Base-by-base conservation (phyloP, 2,329 filamentous ascomycete species). In the Trichoderma sp. region DNA sequence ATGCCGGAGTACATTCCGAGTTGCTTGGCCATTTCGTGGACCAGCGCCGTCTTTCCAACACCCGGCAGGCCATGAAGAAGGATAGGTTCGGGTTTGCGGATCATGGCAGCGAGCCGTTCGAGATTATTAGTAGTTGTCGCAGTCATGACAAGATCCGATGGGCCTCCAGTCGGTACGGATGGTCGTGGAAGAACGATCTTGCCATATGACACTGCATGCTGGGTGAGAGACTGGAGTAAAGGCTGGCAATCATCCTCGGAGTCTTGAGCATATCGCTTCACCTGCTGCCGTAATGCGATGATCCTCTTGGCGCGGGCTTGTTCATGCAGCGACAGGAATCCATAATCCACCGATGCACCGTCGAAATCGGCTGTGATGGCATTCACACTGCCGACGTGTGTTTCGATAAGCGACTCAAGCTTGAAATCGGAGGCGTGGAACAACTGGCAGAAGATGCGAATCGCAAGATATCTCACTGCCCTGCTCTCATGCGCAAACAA, bases 11-110 rank as follows among this genome's bases (percentile, higher is more conserved):
- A 90, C 84, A 94, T 94, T 77, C 93, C 94, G 74, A 98, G 90
- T 79, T 93, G 90, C 80, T 90, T 91, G 29, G 96, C 95, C 76
- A 96, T 89, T 82, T 98, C 93, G 78, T 94, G 93, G 16, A 97
- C 91, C 24, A 97, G 85, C 0, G 94, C 92, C 0, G 97, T 98
- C 86, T 99, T 99, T 68, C 97, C 97, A 38, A 93, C 93, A 24
- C 97, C 96, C 8, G 96, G 91, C 16, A 94, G 87, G 1, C 97
- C 97, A 77, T 95, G 91, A 5, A 99, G 88, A 24, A 99, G 87
- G 45, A 98, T 88, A 0, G 97, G 95, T 0, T 91, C 91, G 1
- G 90, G 83, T 4, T 87, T 87, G 62, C 93, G 91, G 35, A 99
- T 86, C 64, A 92, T 89, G 33, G 85, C 84, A 2, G 94, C 93